Base-by-base conservation (phyloP, 192 early-diverging fungal species). In the Backusella liffmaniae region DNA sequence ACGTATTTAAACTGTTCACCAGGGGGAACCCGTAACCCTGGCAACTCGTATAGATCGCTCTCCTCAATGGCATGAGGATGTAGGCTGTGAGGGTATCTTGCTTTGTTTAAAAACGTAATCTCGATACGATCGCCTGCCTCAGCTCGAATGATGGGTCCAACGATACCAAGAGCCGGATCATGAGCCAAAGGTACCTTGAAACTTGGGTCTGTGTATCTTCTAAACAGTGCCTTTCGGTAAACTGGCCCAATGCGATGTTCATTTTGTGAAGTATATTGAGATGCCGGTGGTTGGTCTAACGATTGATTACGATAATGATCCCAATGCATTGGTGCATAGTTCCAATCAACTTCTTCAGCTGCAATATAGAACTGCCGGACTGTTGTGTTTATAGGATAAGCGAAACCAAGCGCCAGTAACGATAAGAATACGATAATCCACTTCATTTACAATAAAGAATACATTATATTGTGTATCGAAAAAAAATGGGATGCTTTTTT, bases 331-430 rank as follows among this genome's bases (percentile, higher is more conserved):
- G 85, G 85, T 5, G 80, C 84, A 73, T 86, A 86, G 49, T 86
- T 56, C 85, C 85, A 86, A 21, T 44, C 71, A 9, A 79, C 37
- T 62, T 86, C 84, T 32, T 84, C 82, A 13, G 84, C 85, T 66
- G 82, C 72, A 74, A 86, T 79, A 30, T 77, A 86, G 56, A 81
- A 86, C 18, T 80, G 49, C 18, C 82, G 67, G 26, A 82, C 42
- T 3, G 56, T 73, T 37, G 51, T 37, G n/a, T 73, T 73, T 4
- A 62, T 16, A 18, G 56, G 51, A 39, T 32, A 35, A 13, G 72
- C 36, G n/a, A 36, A 65, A 4, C 21, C 36, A 39, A 62, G 16
- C 23, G 30, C 5, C 13, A 37, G 21, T 65, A 37, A 15, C n/a
- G 13, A 62, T 59, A 73, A 36, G 12, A 65, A 65, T 7, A 73